A percentile compares a stretch with the other conserved stretches of the same genome.
Evolutionary conservation across 2,329 filamentous ascomycete species (phyloP).

Genomic region (Geosmithia morbida): DNA sequence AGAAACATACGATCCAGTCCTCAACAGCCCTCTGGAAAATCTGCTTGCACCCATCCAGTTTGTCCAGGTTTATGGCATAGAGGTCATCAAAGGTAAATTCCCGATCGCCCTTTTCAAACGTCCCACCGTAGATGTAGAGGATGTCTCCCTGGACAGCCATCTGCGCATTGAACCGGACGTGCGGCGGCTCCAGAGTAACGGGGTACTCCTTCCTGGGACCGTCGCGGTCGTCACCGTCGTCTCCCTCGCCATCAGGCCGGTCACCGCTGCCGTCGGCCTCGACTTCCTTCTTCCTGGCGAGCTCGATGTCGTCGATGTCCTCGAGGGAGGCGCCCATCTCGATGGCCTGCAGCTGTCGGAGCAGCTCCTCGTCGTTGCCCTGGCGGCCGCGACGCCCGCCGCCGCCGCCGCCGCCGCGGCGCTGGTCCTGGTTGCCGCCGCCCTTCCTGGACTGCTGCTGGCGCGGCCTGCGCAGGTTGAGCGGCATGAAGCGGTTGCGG

Average conservation of each 20-base stretch:
- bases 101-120: slow-evolving; percentile 84
- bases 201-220: slow-evolving; percentile 46
- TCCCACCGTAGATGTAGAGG: slow-evolving; percentile 89
- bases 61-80: slow-evolving; percentile 85
- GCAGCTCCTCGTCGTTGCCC: slow-evolving; percentile 81
- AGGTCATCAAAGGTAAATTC: slow-evolving; percentile 95
- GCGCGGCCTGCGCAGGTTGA: slow-evolving; percentile 62
- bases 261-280: slow-evolving; percentile 42
- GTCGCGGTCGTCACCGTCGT: slow-evolving; percentile 39
- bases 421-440: slow-evolving; percentile 36
- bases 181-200: slow-evolving; percentile 70
- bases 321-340: slow-evolving; percentile 76
- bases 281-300: slow-evolving; percentile 32
- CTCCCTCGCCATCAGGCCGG: slow-evolving; percentile 8
- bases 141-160: slow-evolving; percentile 84
- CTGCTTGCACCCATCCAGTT: slow-evolving; percentile 86
- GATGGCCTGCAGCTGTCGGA: slow-evolving; percentile 75
- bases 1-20: slow-evolving; percentile 57
- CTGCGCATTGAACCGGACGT: slow-evolving; percentile 81
- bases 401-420: slow-evolving; percentile 35
- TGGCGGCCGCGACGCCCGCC: slow-evolving; percentile 55
- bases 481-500: slow-evolving; percentile 83
- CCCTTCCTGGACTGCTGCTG: slow-evolving; percentile 36
- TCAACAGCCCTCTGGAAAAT: slow-evolving; percentile 72
- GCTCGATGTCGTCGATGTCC: slow-evolving; percentile 30